Percentiles rank a stretch among this genome's conserved stretches.
Conservation (phyloP, 306 rosid genomes). For the Prosopis cineraria region DNA sequence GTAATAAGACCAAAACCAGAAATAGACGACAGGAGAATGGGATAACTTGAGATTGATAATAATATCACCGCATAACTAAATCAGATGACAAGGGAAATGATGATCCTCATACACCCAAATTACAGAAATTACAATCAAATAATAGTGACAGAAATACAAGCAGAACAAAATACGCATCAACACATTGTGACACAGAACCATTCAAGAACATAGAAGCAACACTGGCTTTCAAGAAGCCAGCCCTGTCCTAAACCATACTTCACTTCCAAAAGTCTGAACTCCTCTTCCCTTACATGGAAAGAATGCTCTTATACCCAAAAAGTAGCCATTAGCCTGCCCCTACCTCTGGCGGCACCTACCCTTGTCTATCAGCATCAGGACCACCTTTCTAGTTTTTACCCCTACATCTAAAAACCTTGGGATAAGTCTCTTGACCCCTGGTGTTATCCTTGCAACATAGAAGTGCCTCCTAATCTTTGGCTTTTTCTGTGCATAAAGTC, state of each 20-base stretch:
- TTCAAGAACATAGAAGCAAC: not conserved
- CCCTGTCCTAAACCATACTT: not conserved
- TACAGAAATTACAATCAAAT: not conserved
- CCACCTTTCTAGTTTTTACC: no score
- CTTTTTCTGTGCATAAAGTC: conserved; percentile 7
- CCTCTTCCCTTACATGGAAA: no score
- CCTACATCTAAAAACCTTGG: no score
- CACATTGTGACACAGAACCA: not conserved
- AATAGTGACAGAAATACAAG: not conserved
- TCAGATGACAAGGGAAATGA: not conserved
- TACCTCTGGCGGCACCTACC: no score
- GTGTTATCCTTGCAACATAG: conserved; percentile 7
- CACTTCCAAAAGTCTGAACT: not conserved
- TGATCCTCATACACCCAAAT: not conserved
- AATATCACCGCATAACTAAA: not conserved
- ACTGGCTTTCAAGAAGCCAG: not conserved
- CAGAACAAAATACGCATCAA: not conserved
- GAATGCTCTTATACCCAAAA: no score
- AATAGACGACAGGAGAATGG: not conserved
- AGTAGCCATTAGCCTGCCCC: no score
- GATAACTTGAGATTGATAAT: not conserved
- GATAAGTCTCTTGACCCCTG: no score
- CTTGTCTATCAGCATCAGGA: no score
- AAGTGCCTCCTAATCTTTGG: conserved; percentile 26
- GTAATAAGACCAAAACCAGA: not conserved